Base-by-base conservation (phyloP, 352 stramenopile species). In the Globisporangium paroecandrum region DNA sequence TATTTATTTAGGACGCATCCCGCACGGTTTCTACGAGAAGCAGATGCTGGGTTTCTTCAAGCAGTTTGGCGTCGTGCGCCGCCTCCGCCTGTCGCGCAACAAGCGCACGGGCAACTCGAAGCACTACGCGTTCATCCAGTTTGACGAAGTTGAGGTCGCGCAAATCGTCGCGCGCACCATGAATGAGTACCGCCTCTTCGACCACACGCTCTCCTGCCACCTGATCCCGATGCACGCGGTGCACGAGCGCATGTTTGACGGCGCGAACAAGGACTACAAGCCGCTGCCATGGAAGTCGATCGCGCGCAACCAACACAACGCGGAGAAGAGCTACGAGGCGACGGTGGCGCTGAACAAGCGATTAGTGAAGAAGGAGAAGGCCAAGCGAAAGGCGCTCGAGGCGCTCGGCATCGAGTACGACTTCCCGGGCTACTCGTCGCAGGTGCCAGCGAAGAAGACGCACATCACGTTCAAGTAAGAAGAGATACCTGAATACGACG, bases 91-190 rank as follows among this genome's bases (percentile, higher is more conserved):
- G 15, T 98, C 90, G 64, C 93, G 97, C 58, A 98, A 95, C 66
- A 97, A 97, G 76, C 96, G 97, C 77, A 97, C 94, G 54, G 96
- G 96, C 49, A 90, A 92, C 66, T 97, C 95, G 47, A 96, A 97
- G 73, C 95, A 98, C 65, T 99, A 99, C 78, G 97, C 91, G 29
- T 99, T 99, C 84, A 85, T 98, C 53, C 82, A 99, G 85, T 99
- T 99, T 70, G 87, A 90, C 41, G 91, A 98, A 74, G 62, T 82
- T 0, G 92, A 98, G 69, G 93, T 98, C 49, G 93, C 97, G 34
- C 71, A 81, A 64, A 94, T 99, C 69, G 97, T 98, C 24, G 95
- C 96, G 22, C 84, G 90, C 32, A 98, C 96, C 32, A 98, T 99
- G 92, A 89, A 97, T 71, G 85, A 93, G 69, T 99, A 99, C 84